phyloP scores from a whole-genome alignment of 176 grass and related monocot genomes.

The Cymbopogon citratus region DNA sequence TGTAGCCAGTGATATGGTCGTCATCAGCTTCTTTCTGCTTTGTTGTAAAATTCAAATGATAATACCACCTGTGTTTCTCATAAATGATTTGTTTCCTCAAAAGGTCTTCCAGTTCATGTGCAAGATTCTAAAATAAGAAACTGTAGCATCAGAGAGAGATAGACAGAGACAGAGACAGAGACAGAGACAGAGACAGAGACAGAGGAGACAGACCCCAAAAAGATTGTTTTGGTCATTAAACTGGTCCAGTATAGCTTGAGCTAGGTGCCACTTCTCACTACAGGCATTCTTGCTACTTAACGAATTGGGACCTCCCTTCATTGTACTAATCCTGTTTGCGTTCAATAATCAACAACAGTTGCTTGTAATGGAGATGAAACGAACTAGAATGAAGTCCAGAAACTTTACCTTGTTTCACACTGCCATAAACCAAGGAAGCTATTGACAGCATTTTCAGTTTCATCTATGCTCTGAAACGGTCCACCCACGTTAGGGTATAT shows the following conservation, averaged over 20 bases:
- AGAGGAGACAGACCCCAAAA: background rate
- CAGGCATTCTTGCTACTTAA: background rate
- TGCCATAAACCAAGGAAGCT: too few relatives aligned
- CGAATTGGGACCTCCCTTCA: background rate
- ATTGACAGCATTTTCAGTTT: too few relatives aligned
- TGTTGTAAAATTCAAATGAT: conserved; percentile 7
- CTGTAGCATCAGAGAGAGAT: too few relatives aligned
- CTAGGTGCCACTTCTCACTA: background rate
- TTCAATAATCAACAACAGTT: background rate
- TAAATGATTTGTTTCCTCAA: background rate
- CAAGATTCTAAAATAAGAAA: background rate
- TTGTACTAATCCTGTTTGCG: background rate
- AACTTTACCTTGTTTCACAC: too few relatives aligned
- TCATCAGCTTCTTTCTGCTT: background rate
- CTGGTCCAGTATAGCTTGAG: background rate
- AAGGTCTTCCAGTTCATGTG: background rate
- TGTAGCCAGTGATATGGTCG: background rate
- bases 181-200: background rate
- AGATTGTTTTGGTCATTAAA: background rate
- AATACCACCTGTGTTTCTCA: background rate
- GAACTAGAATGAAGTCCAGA: background rate
- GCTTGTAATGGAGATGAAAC: background rate
- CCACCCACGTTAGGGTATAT: conserved; percentile 9
- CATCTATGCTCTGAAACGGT: too few relatives aligned
- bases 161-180: background rate